phyloP scores from a whole-genome alignment of 441 rosid genomes.

The Erysimum pusillum region DNA sequence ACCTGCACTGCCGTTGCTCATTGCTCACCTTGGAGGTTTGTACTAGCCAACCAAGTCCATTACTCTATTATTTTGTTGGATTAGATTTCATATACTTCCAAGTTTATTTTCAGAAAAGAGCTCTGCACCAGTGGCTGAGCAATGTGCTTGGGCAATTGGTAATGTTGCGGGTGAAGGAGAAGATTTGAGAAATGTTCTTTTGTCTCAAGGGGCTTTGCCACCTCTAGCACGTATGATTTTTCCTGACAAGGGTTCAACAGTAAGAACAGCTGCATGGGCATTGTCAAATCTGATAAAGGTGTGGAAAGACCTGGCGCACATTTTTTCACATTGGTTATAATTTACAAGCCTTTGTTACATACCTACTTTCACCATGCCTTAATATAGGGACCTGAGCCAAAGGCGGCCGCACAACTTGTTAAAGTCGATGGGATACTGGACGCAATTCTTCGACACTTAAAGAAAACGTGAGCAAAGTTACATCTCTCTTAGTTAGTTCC shows the following conservation, averaged over 20 bases:
- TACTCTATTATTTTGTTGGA: slow-evolving; percentile 13
- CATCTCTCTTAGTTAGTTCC: slow-evolving; percentile 7
- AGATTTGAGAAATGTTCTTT: slow-evolving; percentile 85
- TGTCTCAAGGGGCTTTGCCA: slow-evolving; percentile 88
- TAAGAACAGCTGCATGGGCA: slow-evolving; percentile 97
- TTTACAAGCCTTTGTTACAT: slow-evolving; percentile 39
- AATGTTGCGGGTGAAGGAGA: slow-evolving; percentile 98
- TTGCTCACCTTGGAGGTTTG: slow-evolving; percentile 95
- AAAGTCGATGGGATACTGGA: slow-evolving; percentile 78
- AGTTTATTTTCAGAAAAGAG: slow-evolving; percentile 73
- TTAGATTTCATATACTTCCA: slow-evolving; percentile 32
- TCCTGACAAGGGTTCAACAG: slow-evolving; percentile 89
- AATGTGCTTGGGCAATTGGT: slow-evolving; percentile 97
- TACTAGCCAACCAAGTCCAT: slow-evolving; percentile 7
- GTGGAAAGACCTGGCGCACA: slow-evolving; percentile 28
- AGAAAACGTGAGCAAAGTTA: slow-evolving; percentile 71
- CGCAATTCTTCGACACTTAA: slow-evolving; percentile 84
- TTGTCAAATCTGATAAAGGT: slow-evolving; percentile 96
- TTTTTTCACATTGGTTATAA: slow-evolving; percentile 23
- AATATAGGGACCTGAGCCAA: slow-evolving; percentile 88
- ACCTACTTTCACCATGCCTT: slow-evolving; percentile 48
- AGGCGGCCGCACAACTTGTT: slow-evolving; percentile 85
- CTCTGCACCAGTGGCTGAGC: slow-evolving; percentile 90
- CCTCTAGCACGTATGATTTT: slow-evolving; percentile 97
- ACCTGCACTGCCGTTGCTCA: slow-evolving; percentile 91